Conservation (phyloP, 83 land plant species). For the Diphasiastrum complanatum region DNA sequence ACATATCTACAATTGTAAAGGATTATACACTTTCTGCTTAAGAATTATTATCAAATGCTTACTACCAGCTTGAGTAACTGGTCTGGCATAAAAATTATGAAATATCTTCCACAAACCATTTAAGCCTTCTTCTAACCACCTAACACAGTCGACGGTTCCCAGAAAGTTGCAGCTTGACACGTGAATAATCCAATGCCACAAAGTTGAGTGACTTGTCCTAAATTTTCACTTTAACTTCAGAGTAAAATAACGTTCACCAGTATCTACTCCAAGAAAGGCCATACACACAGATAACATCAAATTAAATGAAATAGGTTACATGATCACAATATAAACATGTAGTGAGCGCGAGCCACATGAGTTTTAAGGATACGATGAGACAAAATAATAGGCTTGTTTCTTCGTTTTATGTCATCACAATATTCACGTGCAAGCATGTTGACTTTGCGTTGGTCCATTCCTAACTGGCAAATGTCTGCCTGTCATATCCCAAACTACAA, state of each 20-base stretch:
- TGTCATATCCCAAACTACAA: too few species aligned
- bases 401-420: slow-evolving; percentile 73
- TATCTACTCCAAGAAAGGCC: too few species aligned
- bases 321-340: neutral
- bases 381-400: slow-evolving; percentile 81
- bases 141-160: too few species aligned
- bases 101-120: too few species aligned
- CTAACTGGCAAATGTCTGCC: slow-evolving; percentile 98
- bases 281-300: neutral
- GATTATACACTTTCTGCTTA: neutral
- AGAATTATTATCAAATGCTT: neutral
- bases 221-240: too few species aligned
- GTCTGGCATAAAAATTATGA: neutral
- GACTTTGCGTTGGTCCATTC: slow-evolving; percentile 90
- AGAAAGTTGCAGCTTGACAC: too few species aligned
- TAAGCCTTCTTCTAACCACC: too few species aligned
- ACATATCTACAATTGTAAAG: slow-evolving; percentile 60
- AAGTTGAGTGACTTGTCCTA: too few species aligned
- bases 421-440: slow-evolving; percentile 96
- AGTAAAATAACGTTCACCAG: too few species aligned
- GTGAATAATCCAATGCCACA: too few species aligned
- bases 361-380: slow-evolving; percentile 85
- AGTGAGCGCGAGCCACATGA: neutral
- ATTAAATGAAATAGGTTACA: slow-evolving; percentile 1
- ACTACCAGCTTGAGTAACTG: neutral